Conservation (phyloP, 495 filamentous ascomycete genomes). For the Xylaria telfairii region DNA sequence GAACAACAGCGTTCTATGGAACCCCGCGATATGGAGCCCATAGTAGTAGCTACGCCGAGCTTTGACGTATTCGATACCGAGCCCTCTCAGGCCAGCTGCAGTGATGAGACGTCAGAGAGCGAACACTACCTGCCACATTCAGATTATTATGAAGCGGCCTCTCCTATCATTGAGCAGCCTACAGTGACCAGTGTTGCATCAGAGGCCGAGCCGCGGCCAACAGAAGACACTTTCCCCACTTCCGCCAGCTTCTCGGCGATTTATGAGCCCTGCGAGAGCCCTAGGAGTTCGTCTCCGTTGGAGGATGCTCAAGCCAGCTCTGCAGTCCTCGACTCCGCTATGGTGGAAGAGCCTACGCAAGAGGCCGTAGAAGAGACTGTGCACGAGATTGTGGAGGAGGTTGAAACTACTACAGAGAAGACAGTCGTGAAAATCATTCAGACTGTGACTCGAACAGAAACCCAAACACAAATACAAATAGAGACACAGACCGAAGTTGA, state of each 20-base stretch:
- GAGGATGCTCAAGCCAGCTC: neutral
- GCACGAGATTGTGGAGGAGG: conserved; percentile 25
- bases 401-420: conserved; percentile 38
- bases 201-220: neutral
- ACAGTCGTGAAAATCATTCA: conserved; percentile 46
- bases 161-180: neutral
- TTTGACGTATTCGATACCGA: neutral
- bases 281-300: neutral
- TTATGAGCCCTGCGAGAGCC: conserved; percentile 35
- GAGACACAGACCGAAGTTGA: conserved; percentile 41
- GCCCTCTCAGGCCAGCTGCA: neutral
- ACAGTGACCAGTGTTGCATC: neutral
- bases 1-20: conserved; percentile 17
- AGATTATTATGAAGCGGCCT: neutral
- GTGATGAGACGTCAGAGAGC: neutral
- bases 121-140: neutral
- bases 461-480: conserved; percentile 34
- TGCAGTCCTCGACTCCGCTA: neutral
- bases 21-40: neutral
- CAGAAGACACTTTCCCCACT: conserved; percentile 8
- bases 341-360: neutral
- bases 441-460: conserved; percentile 44
- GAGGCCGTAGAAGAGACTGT: conserved; percentile 11
- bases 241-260: conserved; percentile 28
- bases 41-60: conserved; percentile 6